These are phyloP conservation scores for Rhododendron vialii DNA, from an alignment of 148 eudicot genomes.

Conservation along the genomic window DNA sequence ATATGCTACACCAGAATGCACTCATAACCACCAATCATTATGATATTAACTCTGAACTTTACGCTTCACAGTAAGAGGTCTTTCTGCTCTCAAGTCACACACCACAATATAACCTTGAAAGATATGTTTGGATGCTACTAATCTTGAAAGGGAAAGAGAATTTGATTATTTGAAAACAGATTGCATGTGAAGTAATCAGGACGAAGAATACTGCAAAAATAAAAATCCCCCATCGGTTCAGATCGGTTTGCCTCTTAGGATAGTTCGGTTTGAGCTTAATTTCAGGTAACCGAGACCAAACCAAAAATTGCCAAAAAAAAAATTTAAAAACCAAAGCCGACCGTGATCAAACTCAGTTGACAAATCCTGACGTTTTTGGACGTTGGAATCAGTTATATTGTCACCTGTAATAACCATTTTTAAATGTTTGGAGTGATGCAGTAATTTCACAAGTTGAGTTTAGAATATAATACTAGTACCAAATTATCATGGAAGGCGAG, in stretches of 20 bases:
- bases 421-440: not conserved
- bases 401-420: not conserved
- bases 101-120: not conserved
- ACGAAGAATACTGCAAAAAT: not conserved
- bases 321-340: not conserved
- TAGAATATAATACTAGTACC: not conserved
- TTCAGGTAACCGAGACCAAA: not conserved
- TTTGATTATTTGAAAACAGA: not conserved
- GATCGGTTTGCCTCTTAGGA: not conserved
- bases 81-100: not conserved
- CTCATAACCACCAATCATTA: too few relatives aligned
- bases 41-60: too few relatives aligned
- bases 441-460: not conserved
- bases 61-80: not conserved
- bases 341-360: not conserved
- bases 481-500: not conserved
- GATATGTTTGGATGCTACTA: not conserved
- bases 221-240: not conserved
- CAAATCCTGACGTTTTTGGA: not conserved
- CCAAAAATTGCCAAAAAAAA: not conserved
- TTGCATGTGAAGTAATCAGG: not conserved
- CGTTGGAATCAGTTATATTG: not conserved
- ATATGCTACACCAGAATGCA: too few relatives aligned
- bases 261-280: not conserved
- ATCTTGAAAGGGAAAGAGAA: not conserved